Conservation (phyloP, 805 yeast species). For the Osmozyma mogii region DNA sequence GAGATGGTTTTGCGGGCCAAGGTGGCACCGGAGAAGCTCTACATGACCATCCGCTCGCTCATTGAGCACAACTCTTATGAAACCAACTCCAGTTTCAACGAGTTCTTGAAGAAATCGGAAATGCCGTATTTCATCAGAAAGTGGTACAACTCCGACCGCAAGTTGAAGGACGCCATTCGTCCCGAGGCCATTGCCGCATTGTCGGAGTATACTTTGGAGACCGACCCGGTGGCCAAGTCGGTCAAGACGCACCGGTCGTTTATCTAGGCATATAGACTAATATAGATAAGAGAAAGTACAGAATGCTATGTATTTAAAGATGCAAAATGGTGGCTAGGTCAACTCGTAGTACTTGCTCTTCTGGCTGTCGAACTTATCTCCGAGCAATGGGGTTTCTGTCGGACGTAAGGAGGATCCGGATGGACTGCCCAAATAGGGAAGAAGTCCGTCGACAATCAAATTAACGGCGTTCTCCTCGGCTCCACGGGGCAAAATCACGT, state of each 20-base stretch:
- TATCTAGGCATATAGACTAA: constrained; percentile 1
- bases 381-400: constrained; percentile 8
- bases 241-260: constrained; percentile 9
- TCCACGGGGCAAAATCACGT: constrained; percentile 67
- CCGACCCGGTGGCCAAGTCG: constrained; percentile 46
- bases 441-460: constrained; percentile 58
- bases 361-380: constrained; percentile 31
- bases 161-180: constrained; percentile 49
- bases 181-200: constrained; percentile 38
- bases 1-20: constrained; percentile 61
- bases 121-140: constrained; percentile 55
- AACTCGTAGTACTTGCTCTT: constrained; percentile 39
- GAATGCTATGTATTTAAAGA: no score
- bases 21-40: constrained; percentile 54
- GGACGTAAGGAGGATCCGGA: constrained; percentile 6
- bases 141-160: constrained; percentile 63
- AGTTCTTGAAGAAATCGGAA: constrained; percentile 37
- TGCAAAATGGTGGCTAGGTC: no score
- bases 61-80: constrained; percentile 54
- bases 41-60: constrained; percentile 54
- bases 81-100: constrained; percentile 38
- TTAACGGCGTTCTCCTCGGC: constrained; percentile 50
- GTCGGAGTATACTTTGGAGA: constrained; percentile 39
- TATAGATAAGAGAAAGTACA: background rate
- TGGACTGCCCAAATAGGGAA: constrained; percentile 23